These are phyloP conservation scores for Bathelium albidoporum DNA, from an alignment of 495 filamentous ascomycete species.

Conservation along the genomic window DNA sequence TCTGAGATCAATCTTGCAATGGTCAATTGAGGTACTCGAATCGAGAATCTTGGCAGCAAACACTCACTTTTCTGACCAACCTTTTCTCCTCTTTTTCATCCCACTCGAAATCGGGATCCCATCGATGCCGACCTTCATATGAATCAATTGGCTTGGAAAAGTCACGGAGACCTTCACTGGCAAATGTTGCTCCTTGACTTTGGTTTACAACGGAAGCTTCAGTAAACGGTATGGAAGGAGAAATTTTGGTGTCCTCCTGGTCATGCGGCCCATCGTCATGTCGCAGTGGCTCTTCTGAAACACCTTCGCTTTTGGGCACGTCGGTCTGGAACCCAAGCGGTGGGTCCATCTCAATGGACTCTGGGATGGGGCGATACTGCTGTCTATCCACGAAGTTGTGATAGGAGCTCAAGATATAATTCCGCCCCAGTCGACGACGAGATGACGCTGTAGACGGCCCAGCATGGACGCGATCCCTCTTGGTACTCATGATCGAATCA, in stretches of 20 bases:
- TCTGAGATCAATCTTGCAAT: constrained; percentile 41
- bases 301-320: neutral
- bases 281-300: neutral
- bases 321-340: neutral
- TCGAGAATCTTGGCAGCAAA: constrained; percentile 21
- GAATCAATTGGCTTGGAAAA: constrained; percentile 49
- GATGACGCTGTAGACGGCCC: neutral
- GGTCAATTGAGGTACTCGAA: constrained; percentile 27
- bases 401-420: neutral
- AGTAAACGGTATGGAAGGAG: neutral
- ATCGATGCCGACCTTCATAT: constrained; percentile 66
- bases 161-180: constrained; percentile 19
- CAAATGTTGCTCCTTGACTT: constrained; percentile 19
- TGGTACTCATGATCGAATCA: neutral
- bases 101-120: constrained; percentile 65
- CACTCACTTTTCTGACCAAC: constrained; percentile 51
- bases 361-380: neutral
- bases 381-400: neutral
- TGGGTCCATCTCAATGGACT: constrained; percentile 1
- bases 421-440: neutral
- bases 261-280: neutral
- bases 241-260: neutral
- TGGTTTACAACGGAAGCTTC: neutral
- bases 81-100: constrained; percentile 56
- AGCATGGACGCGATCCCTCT: neutral